Evolutionary conservation across 805 yeast species (phyloP).

Genomic region (Metschnikowia sp.): DNA sequence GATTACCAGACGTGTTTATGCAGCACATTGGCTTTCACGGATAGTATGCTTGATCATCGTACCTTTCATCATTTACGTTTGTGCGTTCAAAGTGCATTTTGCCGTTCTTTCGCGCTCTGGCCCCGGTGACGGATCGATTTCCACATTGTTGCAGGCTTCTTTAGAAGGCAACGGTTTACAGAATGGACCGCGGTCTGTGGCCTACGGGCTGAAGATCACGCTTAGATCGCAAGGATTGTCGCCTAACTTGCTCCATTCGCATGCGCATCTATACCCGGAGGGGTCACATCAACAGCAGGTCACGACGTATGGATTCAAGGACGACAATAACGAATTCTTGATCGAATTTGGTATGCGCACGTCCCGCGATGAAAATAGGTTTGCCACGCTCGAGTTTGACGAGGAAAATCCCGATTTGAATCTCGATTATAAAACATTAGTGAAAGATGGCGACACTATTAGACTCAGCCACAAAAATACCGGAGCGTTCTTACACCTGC

Average conservation of each 20-base stretch:
- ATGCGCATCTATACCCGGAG: constrained; percentile 77
- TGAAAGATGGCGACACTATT: constrained; percentile 62
- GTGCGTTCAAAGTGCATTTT: constrained; percentile 81
- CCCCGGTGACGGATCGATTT: constrained; percentile 89
- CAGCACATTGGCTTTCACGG: constrained; percentile 71
- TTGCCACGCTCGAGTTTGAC: constrained; percentile 28
- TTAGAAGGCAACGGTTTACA: constrained; percentile 63
- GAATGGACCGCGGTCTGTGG: constrained; percentile 64
- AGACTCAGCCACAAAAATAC: constrained; percentile 71
- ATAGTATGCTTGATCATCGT: constrained; percentile 61
- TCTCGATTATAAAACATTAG: constrained; percentile 20
- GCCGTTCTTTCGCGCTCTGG: constrained; percentile 73
- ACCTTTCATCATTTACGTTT: constrained; percentile 67
- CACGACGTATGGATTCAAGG: constrained; percentile 89
- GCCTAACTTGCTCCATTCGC: constrained; percentile 83
- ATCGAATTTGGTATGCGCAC: constrained; percentile 42
- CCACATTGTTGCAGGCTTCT: constrained; percentile 87
- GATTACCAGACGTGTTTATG: constrained; percentile 25
- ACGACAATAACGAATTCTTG: constrained; percentile 18
- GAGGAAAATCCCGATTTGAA: constrained; percentile 20
- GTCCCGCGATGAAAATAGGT: constrained; percentile 21
- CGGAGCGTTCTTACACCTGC: constrained; percentile 79
- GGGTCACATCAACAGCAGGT: constrained; percentile 94
- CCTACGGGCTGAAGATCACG: constrained; percentile 60
- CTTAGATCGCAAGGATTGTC: constrained; percentile 68